Conservation (phyloP, 2,329 filamentous ascomycete genomes). For the Botrytis cinerea region DNA sequence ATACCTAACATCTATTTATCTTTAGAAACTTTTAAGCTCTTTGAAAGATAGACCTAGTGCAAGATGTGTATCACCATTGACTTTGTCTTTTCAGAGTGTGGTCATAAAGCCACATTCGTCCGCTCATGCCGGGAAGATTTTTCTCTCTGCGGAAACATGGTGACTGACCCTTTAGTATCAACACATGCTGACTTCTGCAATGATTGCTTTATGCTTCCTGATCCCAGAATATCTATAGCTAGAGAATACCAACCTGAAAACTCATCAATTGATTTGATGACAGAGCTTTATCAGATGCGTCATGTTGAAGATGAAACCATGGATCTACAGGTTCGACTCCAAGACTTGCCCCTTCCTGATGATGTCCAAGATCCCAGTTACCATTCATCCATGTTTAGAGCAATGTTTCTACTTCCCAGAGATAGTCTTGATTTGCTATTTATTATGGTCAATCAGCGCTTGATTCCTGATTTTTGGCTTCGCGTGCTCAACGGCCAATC, state of each 20-base stretch:
- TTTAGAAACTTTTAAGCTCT: neutral
- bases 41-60: neutral
- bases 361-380: neutral
- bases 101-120: accelerated
- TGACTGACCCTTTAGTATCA: neutral
- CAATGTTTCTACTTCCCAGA: neutral
- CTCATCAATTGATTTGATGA: neutral
- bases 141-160: neutral
- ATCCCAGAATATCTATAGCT: neutral
- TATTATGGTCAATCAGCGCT: neutral
- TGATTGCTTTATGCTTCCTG: neutral
- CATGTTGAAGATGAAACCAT: neutral
- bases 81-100: accelerated
- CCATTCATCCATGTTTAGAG: neutral
- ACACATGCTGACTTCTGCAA: neutral
- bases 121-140: neutral
- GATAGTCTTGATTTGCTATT: neutral
- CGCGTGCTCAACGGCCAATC: neutral
- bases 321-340: neutral
- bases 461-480: neutral
- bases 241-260: accelerated
- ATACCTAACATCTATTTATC: neutral
- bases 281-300: neutral
- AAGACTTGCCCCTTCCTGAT: neutral
- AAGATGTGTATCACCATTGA: neutral